A percentile compares a stretch with the other conserved stretches of the same genome.
Conservation (phyloP, 331 rosid genomes). For the Malus hybrid region DNA sequence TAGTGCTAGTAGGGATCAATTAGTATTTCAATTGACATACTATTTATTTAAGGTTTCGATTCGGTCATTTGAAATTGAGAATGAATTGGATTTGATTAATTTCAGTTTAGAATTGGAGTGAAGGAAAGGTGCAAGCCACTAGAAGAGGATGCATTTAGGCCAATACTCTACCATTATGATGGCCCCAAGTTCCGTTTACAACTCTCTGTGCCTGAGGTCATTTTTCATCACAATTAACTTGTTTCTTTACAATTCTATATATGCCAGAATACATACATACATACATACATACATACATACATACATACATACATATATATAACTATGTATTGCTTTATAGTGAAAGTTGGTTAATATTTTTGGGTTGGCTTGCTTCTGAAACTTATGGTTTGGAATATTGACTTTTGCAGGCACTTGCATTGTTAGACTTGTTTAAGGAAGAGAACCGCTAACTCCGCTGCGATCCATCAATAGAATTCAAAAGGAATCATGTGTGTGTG, state of each 20-base stretch:
- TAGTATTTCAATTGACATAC: too few relatives aligned
- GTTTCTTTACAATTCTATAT: background rate
- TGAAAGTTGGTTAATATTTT: background rate
- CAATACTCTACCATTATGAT: constrained; percentile 18
- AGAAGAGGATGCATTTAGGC: constrained; percentile 21
- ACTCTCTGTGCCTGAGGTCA: constrained; percentile 20
- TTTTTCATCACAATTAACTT: background rate
- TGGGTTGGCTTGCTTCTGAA: background rate
- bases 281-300: too few relatives aligned
- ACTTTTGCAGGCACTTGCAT: constrained; percentile 18
- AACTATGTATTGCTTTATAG: too few relatives aligned
- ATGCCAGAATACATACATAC: background rate
- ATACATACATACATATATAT: too few relatives aligned
- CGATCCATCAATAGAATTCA: too few relatives aligned
- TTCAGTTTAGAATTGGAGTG: constrained; percentile 12
- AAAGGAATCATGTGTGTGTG: too few relatives aligned
- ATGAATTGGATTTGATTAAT: background rate
- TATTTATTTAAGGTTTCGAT: too few relatives aligned
- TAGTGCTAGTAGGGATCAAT: background rate
- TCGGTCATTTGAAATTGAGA: background rate
- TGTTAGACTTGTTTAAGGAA: constrained; percentile 8
- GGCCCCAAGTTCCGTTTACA: constrained; percentile 27
- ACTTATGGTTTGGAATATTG: background rate
- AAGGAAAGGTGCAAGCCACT: constrained; percentile 16
- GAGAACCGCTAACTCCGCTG: background rate